Evolutionary conservation across 2,329 filamentous ascomycete species (phyloP), one percentile per base, ranked within the genome.

Genomic region (Cryphonectria naterciae): DNA sequence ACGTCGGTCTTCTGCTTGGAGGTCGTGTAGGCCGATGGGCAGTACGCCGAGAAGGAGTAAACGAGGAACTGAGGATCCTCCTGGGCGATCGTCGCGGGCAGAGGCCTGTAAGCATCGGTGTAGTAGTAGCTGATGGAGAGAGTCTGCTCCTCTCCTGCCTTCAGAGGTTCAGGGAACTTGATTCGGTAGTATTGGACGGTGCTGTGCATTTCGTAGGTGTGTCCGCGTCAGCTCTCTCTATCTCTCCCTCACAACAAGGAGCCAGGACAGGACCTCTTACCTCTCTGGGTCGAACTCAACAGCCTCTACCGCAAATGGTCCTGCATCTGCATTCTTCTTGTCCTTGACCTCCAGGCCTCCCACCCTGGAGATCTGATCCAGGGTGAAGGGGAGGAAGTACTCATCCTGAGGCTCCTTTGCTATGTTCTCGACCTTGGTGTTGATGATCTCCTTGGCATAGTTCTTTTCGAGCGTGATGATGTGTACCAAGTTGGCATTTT

Each of bases 1-100:
- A 99, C 83, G 82, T 98, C 97, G 54, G 96, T 98, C 89, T 98
- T 98, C 81, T 99, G 96, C 84, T 97, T 97, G 77, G 88, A 81
- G 19, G 94, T 98, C 25, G 87, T 83, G 84, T 99, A 99, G 73
- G 92, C 91, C 13, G 93, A 97, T 22, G 91, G 91, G 63, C 87
- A 88, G 82, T 97, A 97, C 75, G 93, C 92, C 73, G 93, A 95
- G 85, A 97, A 97, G 69, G 89, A 86, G 85, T 97, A 94, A 70
- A 89, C 86, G 68, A 99, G 90, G 83, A 91, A 98, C 82, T 99
- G 96, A 80, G 91, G 89, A 67, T 94, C 94, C 62, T 90, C 87
- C 81, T 99, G 96, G n/a, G 87, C 85, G 78, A 99, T 95, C 68
- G 89, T 83, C 2, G 92, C 91, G 25, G 96, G 96, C 22, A 97